Base-by-base conservation (phyloP, 164 flowering plant species). In the Platanus orientalis region DNA sequence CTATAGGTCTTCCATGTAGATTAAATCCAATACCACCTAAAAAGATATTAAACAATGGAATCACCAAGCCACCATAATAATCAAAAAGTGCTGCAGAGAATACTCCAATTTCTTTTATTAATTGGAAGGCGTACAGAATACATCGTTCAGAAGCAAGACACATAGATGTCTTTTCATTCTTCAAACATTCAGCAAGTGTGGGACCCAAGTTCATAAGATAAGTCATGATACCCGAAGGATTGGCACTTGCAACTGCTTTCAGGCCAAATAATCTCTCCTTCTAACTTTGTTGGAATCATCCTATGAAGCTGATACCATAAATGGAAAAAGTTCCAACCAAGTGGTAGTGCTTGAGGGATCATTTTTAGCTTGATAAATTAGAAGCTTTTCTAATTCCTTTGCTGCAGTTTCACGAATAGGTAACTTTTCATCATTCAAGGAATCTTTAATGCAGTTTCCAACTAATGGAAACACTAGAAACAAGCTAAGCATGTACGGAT, bases 281-380 rank as follows among this genome's bases (percentile, higher is more conserved):
- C 92, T 76, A 30, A 90, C 98, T 81, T 95, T 97, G 76, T 98
- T 95, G 13, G 98, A 90, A 55, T 92, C 98, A 79, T 95, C 99
- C 58, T 70, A 90, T 77, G 90, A 62, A 28, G 88, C 83, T 40
- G 84, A 80, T 30, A 81, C 83, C 29, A 92, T 67, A 21, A 75
- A 69, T 20, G 79, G 71, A 66, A 92, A 69, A 51, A 81, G 73
- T 54, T 85, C 90, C 48, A 66, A 53, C 68, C 76, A 77, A 52
- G 64, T 62, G 57, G 62, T 21, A 24, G 73, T 59, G 69, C 74
- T 78, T 2, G 71, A 70, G 30, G 84, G 79, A 71, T 79, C 86
- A 56, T 57, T 72, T 67, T 73, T 77, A 66, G 72, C 65, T 70
- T 81, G 84, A 69, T 85, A 71, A 28, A 84, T 74, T 52, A 95